Conservation (phyloP, 768 basidiomycete species). For the Tephrocybe sp. region DNA sequence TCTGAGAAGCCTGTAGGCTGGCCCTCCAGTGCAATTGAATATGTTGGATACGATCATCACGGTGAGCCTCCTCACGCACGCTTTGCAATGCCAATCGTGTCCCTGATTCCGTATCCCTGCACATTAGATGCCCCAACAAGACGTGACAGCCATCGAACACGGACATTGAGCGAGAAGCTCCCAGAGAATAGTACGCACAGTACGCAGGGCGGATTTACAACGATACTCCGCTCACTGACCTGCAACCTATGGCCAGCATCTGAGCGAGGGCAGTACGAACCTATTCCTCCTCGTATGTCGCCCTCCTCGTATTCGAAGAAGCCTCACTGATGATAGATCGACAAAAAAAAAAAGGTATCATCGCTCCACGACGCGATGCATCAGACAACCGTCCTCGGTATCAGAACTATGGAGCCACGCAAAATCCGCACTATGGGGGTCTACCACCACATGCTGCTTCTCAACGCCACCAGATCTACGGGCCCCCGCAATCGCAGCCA, state of each 20-base stretch:
- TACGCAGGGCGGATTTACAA: conserved; percentile 19
- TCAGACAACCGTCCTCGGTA: background rate
- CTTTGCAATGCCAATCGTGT: background rate
- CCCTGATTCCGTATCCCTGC: conserved; percentile 10
- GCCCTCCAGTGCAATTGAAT: conserved; percentile 4
- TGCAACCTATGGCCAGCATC: conserved; percentile 22
- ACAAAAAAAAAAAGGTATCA: no score
- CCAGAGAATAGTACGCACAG: conserved; percentile 15
- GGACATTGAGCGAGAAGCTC: conserved; percentile 10
- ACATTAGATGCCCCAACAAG: conserved; percentile 9
- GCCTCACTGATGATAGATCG: no score
- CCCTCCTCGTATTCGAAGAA: no score
- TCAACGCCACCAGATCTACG: no score
- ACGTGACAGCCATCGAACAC: conserved; percentile 17
- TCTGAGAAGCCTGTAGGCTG: conserved; percentile 3
- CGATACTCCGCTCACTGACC: conserved; percentile 18
- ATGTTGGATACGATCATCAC: conserved; percentile 9
- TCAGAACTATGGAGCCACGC: conserved; percentile 1
- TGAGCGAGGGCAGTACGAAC: conserved; percentile 7
- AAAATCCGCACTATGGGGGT: background rate
- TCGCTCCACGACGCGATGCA: background rate
- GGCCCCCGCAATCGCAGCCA: no score
- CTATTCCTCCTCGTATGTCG: background rate
- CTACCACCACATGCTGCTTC: background rate
- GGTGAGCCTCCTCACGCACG: conserved; percentile 12